Conservation (phyloP, 306 rosid genomes). For the Fragaria vesca region DNA sequence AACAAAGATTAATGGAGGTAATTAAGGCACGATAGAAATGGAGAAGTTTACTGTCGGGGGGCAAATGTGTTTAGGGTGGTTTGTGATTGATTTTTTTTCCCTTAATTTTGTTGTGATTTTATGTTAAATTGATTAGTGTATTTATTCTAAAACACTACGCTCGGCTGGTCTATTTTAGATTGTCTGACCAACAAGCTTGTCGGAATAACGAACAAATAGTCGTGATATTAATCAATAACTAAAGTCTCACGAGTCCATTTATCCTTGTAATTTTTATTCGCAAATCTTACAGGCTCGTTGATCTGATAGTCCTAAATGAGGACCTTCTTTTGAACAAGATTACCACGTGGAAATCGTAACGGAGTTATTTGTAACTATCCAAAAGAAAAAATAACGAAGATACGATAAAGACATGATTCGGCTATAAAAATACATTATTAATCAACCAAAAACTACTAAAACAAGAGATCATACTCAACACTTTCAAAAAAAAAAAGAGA, state of each 20-base stretch:
- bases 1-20: background rate
- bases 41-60: background rate
- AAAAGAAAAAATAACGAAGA: background rate
- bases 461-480: background rate
- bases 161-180: background rate
- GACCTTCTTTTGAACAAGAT: background rate
- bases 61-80: background rate
- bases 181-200: background rate
- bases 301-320: too few species aligned
- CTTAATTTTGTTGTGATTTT: background rate
- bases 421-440: background rate
- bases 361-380: rapidly evolving
- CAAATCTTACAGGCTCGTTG: background rate
- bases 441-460: background rate
- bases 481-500: background rate
- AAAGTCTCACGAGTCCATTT: too few species aligned
- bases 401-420: background rate
- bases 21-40: background rate
- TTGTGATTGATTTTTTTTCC: background rate
- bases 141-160: background rate
- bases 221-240: too few species aligned
- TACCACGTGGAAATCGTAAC: rapidly evolving
- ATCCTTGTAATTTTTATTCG: too few species aligned
- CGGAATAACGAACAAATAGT: too few species aligned
- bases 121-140: background rate